Conservation (phyloP, 495 filamentous ascomycete genomes). For the Parathielavia hyrcaniae region DNA sequence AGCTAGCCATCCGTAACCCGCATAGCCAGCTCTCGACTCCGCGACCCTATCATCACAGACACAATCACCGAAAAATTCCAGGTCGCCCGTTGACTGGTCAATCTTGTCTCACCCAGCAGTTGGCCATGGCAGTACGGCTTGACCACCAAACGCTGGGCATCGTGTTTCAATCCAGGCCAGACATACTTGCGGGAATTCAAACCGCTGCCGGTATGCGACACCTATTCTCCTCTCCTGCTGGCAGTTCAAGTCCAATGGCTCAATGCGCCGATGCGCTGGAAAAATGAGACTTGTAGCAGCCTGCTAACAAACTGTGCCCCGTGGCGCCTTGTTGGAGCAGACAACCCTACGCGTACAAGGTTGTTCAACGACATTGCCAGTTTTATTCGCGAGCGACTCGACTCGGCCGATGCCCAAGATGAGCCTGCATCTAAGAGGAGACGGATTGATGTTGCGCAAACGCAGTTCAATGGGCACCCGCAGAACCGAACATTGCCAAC, state of each 20-base stretch:
- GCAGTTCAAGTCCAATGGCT: neutral
- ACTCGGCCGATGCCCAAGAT: constrained; percentile 24
- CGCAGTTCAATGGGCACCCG: constrained; percentile 19
- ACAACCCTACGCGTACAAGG: constrained; percentile 39
- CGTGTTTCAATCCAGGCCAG: constrained; percentile 43
- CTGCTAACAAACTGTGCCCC: constrained; percentile 8
- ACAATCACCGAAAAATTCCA: too few species aligned
- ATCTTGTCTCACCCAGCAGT: too few species aligned
- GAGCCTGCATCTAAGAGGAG: constrained; percentile 44
- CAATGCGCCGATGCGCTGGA: neutral
- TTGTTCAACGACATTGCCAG: constrained; percentile 52
- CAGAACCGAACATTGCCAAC: constrained; percentile 5
- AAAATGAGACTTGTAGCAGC: neutral
- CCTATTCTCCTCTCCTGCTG: neutral
- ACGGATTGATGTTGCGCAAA: constrained; percentile 42
- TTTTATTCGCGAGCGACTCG: constrained; percentile 40
- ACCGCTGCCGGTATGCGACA: constrained; percentile 40
- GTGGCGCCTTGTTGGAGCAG: constrained; percentile 22
- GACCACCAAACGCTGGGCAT: constrained; percentile 37
- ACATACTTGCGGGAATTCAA: constrained; percentile 41
- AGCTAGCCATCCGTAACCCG: too few species aligned
- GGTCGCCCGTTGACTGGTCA: too few species aligned
- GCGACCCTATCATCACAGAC: too few species aligned
- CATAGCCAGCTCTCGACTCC: too few species aligned
- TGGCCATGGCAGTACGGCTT: constrained; percentile 38